These are phyloP conservation scores for Rutidosis leptorrhynchoides DNA, from an alignment of 129 eudicot species.

Conservation along the genomic window DNA sequence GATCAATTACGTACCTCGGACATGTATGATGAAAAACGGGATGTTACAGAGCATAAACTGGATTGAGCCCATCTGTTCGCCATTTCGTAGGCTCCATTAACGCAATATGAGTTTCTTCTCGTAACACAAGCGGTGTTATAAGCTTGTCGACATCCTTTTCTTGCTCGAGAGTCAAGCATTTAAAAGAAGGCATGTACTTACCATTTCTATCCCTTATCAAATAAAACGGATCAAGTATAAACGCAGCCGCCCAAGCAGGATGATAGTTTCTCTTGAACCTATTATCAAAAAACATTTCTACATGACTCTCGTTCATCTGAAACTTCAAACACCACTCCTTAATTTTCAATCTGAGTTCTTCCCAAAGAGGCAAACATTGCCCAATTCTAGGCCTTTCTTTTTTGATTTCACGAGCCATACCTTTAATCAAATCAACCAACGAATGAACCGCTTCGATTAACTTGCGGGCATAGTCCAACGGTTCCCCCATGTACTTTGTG, in stretches of 20 bases:
- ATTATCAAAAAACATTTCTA: conserved; percentile 62
- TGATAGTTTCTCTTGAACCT: conserved; percentile 84
- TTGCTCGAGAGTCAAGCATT: conserved; percentile 74
- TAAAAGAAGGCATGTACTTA: conserved; percentile 88
- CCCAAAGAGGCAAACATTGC: conserved; percentile 95
- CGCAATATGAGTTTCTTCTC: conserved; percentile 88
- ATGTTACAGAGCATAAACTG: no score
- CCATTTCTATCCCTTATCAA: conserved; percentile 71
- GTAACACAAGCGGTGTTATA: conserved; percentile 70
- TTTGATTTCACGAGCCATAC: conserved; percentile 68
- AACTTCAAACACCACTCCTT: conserved; percentile 77
- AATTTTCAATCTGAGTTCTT: conserved; percentile 66
- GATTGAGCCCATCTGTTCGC: conserved; percentile 94
- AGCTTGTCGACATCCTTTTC: conserved; percentile 93
- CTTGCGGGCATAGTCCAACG: no score
- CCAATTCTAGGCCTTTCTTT: conserved; percentile 70
- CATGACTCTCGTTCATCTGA: conserved; percentile 55
- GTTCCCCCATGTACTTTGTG: no score
- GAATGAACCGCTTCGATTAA: conserved; percentile 81
- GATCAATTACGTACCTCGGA: no score
- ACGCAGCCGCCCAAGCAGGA: conserved; percentile 98
- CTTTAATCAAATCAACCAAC: conserved; percentile 57
- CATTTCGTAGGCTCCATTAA: conserved; percentile 97
- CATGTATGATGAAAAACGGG: no score
- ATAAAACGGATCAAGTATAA: conserved; percentile 82